Conservation (phyloP, 768 basidiomycete genomes). For the Collybia sordida region DNA sequence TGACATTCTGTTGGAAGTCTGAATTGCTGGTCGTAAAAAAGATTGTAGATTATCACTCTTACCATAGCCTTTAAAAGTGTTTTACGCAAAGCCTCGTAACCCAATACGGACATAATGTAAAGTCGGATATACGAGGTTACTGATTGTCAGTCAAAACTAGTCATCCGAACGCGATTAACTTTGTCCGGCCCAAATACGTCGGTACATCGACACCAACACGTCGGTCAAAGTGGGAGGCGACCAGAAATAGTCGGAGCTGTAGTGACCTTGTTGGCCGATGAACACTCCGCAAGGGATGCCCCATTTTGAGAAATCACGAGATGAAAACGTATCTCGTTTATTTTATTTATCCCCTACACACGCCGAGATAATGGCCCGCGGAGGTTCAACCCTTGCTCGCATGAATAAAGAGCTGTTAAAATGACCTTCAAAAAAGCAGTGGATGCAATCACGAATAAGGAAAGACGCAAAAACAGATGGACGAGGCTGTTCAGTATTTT, state of each 20-base stretch:
- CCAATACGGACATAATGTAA: neutral
- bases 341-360: no score
- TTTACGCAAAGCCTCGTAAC: neutral
- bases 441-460: no score
- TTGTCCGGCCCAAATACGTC: neutral
- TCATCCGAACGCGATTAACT: neutral
- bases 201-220: neutral
- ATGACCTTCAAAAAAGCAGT: no score
- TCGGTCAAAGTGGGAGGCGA: neutral
- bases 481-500: neutral
- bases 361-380: no score
- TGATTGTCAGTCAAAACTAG: slow-evolving; percentile 6
- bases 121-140: neutral
- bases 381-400: no score
- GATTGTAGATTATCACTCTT: neutral
- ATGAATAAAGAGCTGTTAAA: no score
- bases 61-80: slow-evolving; percentile 1
- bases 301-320: no score
- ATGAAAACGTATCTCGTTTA: no score
- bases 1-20: slow-evolving; percentile 10
- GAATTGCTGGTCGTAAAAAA: neutral
- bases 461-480: neutral
- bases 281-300: no score
- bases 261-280: neutral
- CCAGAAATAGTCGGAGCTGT: slow-evolving; percentile 1